These are phyloP conservation scores for Clitoria ternatea DNA, from an alignment of 306 rosid genomes.

Conservation along the genomic window DNA sequence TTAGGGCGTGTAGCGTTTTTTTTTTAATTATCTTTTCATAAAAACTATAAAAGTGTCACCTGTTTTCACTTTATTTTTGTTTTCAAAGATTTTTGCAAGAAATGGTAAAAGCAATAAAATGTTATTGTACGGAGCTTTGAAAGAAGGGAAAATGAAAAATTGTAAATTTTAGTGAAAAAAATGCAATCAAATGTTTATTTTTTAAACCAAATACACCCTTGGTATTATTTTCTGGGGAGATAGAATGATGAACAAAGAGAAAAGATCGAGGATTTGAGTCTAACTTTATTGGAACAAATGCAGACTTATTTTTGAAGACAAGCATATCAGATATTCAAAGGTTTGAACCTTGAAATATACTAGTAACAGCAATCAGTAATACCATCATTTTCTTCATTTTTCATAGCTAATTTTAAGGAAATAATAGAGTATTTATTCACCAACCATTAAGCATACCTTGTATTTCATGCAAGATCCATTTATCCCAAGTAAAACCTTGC, in stretches of 20 bases:
- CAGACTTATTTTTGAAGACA: background rate
- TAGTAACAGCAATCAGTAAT: background rate
- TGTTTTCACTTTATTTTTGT: too few species aligned
- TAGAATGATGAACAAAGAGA: background rate
- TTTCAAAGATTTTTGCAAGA: too few species aligned
- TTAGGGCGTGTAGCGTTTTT: too few species aligned
- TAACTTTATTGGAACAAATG: background rate
- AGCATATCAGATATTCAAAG: background rate
- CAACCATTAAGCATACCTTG: conserved; percentile 48
- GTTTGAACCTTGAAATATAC: background rate
- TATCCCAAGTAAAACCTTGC: conserved; percentile 56
- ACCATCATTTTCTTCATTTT: conserved; percentile 10
- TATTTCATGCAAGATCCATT: conserved; percentile 53
- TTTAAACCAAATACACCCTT: background rate
- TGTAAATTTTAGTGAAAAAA: too few species aligned
- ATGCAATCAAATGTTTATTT: background rate
- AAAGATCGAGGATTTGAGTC: background rate
- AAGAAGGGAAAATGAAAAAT: too few species aligned
- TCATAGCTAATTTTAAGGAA: conserved; percentile 1
- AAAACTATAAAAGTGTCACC: too few species aligned
- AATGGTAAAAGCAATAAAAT: too few species aligned
- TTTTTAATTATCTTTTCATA: too few species aligned
- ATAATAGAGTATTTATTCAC: background rate
- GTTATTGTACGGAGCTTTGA: too few species aligned
- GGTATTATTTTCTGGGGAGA: background rate